Base-by-base conservation (phyloP, 2,329 filamentous ascomycete genomes). In the Celoporthe dispersa region DNA sequence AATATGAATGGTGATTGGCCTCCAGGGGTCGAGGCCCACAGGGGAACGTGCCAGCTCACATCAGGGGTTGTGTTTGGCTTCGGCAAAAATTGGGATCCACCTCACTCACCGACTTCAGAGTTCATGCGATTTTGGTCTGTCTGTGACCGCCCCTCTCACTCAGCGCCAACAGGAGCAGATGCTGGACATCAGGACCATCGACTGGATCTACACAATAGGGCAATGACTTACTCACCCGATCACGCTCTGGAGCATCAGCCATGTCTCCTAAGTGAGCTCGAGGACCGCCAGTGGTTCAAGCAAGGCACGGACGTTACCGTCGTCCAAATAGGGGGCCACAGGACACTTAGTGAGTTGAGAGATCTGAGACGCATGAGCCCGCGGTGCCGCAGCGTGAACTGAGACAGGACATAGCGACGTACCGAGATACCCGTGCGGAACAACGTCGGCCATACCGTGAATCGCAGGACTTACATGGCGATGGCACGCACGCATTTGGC, bases 191-290 rank as follows among this genome's bases (percentile, higher is more conserved):
- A 62, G 59, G 59, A 64, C 53, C 64, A 22, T 64, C 62, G 59
- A 67, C 55, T 31, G 60, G 67, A 68, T 53, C 59, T 51, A 51
- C n/a, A 71, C n/a, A 71, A 64, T 33, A 62, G 60, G 44, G 68
- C 63, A 62, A 71, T 71, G 70, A 67, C 67, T 59, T 59, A 69
- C 67, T 67, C 69, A 63, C 66, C 61, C 35, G 67, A 69, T 41
- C 66, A 67, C 59, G 53, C 69, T 28, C 66, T 69, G 37, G 63
- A 69, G 64, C 70, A 67, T 33, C 67, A 61, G 57, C 31, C 57
- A 69, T 70, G 67, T 39, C 61, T 64, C 48, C 35, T 64, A 28
- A 60, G 61, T 66, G 70, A 69, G 59, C 33, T 53, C 57, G 55
- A 70, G 60, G 67, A 69, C 60, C 51, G 55, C 60, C 67, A 66